Conservation (phyloP, 1,284 basidiomycete species). For the Leccinum solheimii region DNA sequence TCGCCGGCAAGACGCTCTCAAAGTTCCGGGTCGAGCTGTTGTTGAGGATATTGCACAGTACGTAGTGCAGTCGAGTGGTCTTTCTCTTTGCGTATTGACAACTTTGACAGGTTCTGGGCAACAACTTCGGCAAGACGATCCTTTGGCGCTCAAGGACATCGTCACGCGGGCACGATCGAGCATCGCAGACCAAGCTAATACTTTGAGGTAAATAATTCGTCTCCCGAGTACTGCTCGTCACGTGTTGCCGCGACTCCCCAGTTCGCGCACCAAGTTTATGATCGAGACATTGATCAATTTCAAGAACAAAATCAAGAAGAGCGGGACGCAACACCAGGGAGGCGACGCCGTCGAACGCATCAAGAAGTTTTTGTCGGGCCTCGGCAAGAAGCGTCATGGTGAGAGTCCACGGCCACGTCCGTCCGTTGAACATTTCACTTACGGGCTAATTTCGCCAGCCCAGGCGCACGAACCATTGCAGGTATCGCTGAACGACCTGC, state of each 20-base stretch:
- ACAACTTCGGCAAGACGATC: slow-evolving; percentile 87
- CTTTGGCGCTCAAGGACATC: slow-evolving; percentile 81
- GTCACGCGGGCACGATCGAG: slow-evolving; percentile 81
- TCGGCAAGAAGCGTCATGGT: slow-evolving; percentile 39
- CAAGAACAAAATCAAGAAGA: slow-evolving; percentile 82
- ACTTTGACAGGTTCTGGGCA: slow-evolving; percentile 70
- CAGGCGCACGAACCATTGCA: slow-evolving; percentile 82
- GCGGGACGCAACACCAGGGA: slow-evolving; percentile 58
- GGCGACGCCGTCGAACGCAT: slow-evolving; percentile 77
- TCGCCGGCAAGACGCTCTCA: slow-evolving; percentile 57
- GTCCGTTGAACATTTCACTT: neutral
- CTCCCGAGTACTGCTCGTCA: neutral
- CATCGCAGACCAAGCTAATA: slow-evolving; percentile 54
- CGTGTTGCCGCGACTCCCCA: slow-evolving; percentile 32
- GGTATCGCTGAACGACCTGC: slow-evolving; percentile 83
- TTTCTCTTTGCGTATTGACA: slow-evolving; percentile 6
- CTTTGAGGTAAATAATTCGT: slow-evolving; percentile 51
- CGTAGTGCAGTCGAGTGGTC: slow-evolving; percentile 6
- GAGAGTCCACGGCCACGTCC: slow-evolving; percentile 12
- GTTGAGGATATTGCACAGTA: slow-evolving; percentile 84
- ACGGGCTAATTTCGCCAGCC: slow-evolving; percentile 45
- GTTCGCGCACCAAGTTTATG: slow-evolving; percentile 89
- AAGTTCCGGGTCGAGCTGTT: slow-evolving; percentile 88
- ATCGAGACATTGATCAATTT: slow-evolving; percentile 87
- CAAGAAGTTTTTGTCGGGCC: slow-evolving; percentile 78